Evolutionary conservation across 345 rosid species (phyloP).

Genomic region (Kernera saxatilis): DNA sequence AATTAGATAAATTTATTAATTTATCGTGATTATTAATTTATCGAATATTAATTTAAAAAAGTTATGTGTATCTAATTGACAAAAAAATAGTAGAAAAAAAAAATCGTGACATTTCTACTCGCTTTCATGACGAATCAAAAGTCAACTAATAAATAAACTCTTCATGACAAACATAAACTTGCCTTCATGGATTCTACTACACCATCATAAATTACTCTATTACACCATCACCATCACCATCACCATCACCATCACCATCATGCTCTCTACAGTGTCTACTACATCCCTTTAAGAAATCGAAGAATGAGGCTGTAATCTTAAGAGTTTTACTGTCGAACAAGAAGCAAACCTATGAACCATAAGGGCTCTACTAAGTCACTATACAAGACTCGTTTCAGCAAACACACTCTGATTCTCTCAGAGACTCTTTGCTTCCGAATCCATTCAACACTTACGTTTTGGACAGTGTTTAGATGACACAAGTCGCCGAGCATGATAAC

Average conservation of each 20-base stretch:
- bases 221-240: neutral
- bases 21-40: too few species aligned
- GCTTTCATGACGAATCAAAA: neutral
- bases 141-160: neutral
- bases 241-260: neutral
- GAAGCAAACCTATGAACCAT: neutral
- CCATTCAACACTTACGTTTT: neutral
- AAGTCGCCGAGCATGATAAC: too few species aligned
- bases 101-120: neutral
- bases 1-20: too few species aligned
- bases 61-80: too few species aligned
- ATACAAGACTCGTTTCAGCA: conserved; percentile 6
- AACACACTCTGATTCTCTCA: neutral
- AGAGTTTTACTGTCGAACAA: neutral
- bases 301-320: neutral
- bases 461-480: neutral
- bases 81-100: too few species aligned
- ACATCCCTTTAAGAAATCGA: neutral
- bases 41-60: too few species aligned
- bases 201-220: neutral
- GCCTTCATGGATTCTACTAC: neutral
- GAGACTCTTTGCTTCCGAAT: neutral
- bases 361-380: neutral
- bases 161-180: neutral
- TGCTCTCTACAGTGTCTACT: neutral